Conservation (phyloP, 108 stramenopile genomes). For the Stephanodiscus minutulus region DNA sequence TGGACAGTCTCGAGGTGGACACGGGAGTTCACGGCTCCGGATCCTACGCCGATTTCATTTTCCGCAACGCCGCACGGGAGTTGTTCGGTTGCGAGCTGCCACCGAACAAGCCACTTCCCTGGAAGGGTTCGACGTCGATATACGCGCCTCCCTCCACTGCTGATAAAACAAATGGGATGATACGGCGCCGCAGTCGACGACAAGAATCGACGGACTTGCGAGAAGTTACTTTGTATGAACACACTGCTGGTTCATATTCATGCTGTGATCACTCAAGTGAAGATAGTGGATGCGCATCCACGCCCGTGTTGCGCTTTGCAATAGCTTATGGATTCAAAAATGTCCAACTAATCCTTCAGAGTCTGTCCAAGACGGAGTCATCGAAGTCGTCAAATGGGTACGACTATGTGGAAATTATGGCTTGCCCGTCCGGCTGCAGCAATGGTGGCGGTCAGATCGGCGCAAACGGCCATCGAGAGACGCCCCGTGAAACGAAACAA, state of each 20-base stretch:
- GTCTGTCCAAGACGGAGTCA: conserved; percentile 29
- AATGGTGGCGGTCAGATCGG: conserved; percentile 95
- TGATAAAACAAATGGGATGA: conserved; percentile 18
- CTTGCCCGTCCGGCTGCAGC: conserved; percentile 95
- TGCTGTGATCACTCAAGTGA: conserved; percentile 5
- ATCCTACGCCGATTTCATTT: conserved; percentile 81
- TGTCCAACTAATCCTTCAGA: conserved; percentile 85
- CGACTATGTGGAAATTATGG: conserved; percentile 97
- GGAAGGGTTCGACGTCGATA: conserved; percentile 44
- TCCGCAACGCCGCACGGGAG: conserved; percentile 64
- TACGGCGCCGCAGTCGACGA: conserved; percentile 41
- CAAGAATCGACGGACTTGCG: conserved; percentile 63
- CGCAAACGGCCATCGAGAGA: conserved; percentile 59
- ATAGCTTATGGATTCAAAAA: conserved; percentile 97
- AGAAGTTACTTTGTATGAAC: conserved; percentile 61
- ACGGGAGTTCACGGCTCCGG: conserved; percentile 63
- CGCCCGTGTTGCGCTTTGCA: conserved; percentile 83
- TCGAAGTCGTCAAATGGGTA: conserved; percentile 22
- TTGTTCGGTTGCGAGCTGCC: conserved; percentile 60
- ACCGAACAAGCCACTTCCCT: conserved; percentile 44
- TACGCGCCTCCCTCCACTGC: conserved; percentile 10
- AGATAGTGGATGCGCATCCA: conserved; percentile 1
- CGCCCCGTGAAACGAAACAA: conserved; percentile 75
- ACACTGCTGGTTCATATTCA: conserved; percentile 57
- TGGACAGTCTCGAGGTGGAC: conserved; percentile 11